Base-by-base conservation (phyloP, 2,329 filamentous ascomycete genomes). In the Clonostachys sp. region DNA sequence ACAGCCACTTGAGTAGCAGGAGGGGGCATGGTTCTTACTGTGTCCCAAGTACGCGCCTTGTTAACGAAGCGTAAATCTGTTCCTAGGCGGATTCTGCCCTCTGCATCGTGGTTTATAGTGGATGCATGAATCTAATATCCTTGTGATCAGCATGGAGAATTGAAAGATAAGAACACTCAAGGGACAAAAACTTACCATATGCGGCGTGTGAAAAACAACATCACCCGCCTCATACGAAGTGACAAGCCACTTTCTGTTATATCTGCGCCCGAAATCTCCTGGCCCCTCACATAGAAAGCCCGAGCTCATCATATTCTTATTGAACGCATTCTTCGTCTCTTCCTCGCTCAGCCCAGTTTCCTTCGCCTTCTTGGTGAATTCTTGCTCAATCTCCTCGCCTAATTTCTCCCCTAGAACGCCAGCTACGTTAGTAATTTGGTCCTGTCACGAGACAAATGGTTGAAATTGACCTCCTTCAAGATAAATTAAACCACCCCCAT, bases 401-500 rank as follows among this genome's bases (percentile, higher is more conserved):
- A 80, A 63, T 0, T 40, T 20, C 13, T 60, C 51, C 1, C 58
- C 56, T 14, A 17, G 18, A 57, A 30, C 56, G 44, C 36, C 12
- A 18, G 35, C 9, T 14, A 36, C 13, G 35, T 13, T 30, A 33
- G 38, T 30, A 33, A 45, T 40, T 16, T 43, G 12, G 12, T 54
- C 53, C 18, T 10, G 41, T n/a, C 10, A 40, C 14, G 5, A 38
- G n/a, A 5, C 9, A 12, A 16, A 13, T 6, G 12, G 24, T 38
- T 10, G 5, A n/a, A 30, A 30, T 9, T 3, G 13, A 59, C 70
- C 67, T 41, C 74, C 63, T 52, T 83, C 79, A 3, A 83, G 63
- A 50, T 83, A 84, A 1, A 83, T 80, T 46, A 84, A 56, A 0
- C 80, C 80, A 6, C 80, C 80, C 0, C 80, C 79, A 42, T 75